Conservation (phyloP, 179 eudicot genomes). For the Camellia oleifera region DNA sequence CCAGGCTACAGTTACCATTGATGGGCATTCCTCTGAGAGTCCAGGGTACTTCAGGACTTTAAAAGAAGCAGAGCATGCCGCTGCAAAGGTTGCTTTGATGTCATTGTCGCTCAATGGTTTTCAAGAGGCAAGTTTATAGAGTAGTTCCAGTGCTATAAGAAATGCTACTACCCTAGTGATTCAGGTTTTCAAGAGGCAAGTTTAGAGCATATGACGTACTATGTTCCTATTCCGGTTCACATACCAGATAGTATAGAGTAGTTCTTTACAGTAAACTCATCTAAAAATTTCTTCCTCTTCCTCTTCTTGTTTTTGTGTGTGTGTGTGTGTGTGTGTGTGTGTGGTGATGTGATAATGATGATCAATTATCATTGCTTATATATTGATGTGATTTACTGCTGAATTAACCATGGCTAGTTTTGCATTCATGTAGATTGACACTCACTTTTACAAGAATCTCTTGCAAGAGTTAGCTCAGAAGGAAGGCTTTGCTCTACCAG, state of each 20-base stretch:
- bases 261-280: background rate
- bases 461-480: conserved; percentile 50
- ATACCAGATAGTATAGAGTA: too few relatives aligned
- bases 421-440: conserved; percentile 36
- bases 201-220: too few relatives aligned
- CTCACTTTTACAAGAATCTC: conserved; percentile 43
- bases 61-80: conserved; percentile 73
- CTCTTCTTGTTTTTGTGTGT: background rate
- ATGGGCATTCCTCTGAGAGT: conserved; percentile 44
- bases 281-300: too few relatives aligned
- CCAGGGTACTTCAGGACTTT: conserved; percentile 37
- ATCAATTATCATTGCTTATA: background rate
- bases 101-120: conserved; percentile 37
- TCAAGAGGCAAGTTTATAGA: conserved; percentile 43
- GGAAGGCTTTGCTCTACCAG: conserved; percentile 44
- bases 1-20: conserved; percentile 46
- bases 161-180: too few relatives aligned
- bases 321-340: background rate
- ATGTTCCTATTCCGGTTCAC: too few relatives aligned
- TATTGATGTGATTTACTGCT: background rate
- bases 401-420: background rate
- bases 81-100: conserved; percentile 59
- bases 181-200: too few relatives aligned
- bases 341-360: too few relatives aligned
- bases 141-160: background rate